A percentile compares a stretch with the other conserved stretches of the same genome.
Conservation (phyloP, 805 yeast genomes). For the Starmerella vaccinii region DNA sequence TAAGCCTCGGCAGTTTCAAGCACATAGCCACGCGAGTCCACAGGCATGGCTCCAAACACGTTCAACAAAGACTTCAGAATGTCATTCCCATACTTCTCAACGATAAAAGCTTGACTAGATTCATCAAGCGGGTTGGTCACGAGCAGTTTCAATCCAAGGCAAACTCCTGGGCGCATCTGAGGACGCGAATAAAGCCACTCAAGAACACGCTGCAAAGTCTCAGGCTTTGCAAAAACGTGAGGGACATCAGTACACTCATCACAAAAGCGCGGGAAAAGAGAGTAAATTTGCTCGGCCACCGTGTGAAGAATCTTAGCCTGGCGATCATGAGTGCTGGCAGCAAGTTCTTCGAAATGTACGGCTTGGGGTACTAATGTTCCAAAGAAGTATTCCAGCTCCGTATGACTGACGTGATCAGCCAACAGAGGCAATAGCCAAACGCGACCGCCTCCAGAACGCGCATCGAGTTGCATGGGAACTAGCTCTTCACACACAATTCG, state of each 20-base stretch:
- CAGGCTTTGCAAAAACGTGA: slow-evolving; percentile 30
- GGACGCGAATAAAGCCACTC: slow-evolving; percentile 63
- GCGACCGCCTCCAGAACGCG: slow-evolving; percentile 58
- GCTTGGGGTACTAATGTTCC: slow-evolving; percentile 54
- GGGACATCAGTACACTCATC: slow-evolving; percentile 71
- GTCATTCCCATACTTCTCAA: slow-evolving; percentile 50
- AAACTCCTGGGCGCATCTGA: slow-evolving; percentile 66
- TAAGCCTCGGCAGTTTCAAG: slow-evolving; percentile 79
- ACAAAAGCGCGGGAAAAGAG: slow-evolving; percentile 77
- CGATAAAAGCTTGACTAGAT: slow-evolving; percentile 50
- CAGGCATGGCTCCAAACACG: slow-evolving; percentile 75
- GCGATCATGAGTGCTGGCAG: slow-evolving; percentile 36
- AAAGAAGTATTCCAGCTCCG: slow-evolving; percentile 56
- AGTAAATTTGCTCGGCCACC: slow-evolving; percentile 84
- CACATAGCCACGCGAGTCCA: slow-evolving; percentile 73
- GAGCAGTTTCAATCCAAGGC: slow-evolving; percentile 66
- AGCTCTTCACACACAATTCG: slow-evolving; percentile 49
- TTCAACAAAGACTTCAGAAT: slow-evolving; percentile 80
- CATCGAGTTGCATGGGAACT: slow-evolving; percentile 70
- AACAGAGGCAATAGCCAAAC: slow-evolving; percentile 91
- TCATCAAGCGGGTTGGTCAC: slow-evolving; percentile 63
- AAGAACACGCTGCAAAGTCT: slow-evolving; percentile 69
- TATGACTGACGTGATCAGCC: slow-evolving; percentile 71
- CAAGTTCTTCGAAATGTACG: slow-evolving; percentile 27
- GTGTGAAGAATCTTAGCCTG: slow-evolving; percentile 74